Evolutionary conservation across 169 alveolate genomes (phyloP).

Genomic region (Miamiensis avidus): DNA sequence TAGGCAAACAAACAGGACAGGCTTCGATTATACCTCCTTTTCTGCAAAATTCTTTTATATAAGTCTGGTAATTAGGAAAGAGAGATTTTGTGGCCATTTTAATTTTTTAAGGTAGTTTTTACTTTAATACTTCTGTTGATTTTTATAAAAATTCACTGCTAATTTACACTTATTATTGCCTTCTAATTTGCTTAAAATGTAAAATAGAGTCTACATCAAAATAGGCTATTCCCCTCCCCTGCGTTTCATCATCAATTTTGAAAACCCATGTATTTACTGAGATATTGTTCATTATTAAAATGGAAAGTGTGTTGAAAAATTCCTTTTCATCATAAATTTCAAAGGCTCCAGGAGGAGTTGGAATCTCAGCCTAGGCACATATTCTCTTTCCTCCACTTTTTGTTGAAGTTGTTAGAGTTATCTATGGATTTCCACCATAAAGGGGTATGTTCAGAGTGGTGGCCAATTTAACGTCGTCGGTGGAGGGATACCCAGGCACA

Average conservation of each 20-base stretch:
- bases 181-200: constrained; percentile 66
- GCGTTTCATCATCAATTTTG: constrained; percentile 79
- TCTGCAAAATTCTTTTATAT: constrained; percentile 69
- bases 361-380: constrained; percentile 75
- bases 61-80: constrained; percentile 77
- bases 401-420: constrained; percentile 70
- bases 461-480: constrained; percentile 80
- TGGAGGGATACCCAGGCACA: constrained; percentile 82
- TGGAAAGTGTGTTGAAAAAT: constrained; percentile 62
- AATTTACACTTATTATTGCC: constrained; percentile 53
- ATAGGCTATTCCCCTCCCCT: constrained; percentile 88
- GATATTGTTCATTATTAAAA: constrained; percentile 66
- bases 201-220: constrained; percentile 71
- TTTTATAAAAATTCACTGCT: constrained; percentile 60
- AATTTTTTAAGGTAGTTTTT: constrained; percentile 76
- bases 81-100: constrained; percentile 76
- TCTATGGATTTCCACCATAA: constrained; percentile 77
- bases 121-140: constrained; percentile 59
- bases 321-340: constrained; percentile 85
- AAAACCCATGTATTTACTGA: constrained; percentile 72
- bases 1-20: constrained; percentile 71
- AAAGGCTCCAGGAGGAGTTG: constrained; percentile 80
- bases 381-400: constrained; percentile 83
- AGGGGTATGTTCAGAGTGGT: constrained; percentile 73
- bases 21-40: constrained; percentile 89